These are phyloP conservation scores for Ogataea salicorniae DNA, from an alignment of 805 yeast species.

Conservation along the genomic window DNA sequence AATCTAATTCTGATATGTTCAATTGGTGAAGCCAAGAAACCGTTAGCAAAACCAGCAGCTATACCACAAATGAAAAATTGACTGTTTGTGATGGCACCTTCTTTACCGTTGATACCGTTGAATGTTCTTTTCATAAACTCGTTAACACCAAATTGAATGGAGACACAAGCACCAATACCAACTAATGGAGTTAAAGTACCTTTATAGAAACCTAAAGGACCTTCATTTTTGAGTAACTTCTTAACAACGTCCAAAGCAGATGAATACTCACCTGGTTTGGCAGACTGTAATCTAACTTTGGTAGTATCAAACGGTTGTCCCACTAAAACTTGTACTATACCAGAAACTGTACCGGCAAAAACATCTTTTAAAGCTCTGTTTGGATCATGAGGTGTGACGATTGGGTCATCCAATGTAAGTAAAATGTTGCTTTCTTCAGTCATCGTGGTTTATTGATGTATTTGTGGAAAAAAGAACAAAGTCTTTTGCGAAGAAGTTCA, in stretches of 20 bases:
- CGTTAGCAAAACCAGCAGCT: constrained; percentile 90
- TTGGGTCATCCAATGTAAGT: constrained; percentile 21
- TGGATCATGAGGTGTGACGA: constrained; percentile 17
- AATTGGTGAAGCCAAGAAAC: constrained; percentile 86
- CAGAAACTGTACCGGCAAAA: constrained; percentile 90
- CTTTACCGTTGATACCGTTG: constrained; percentile 36
- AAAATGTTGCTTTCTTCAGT: constrained; percentile 26
- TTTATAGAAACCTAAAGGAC: constrained; percentile 80
- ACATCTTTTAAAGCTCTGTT: constrained; percentile 65
- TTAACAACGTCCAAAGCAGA: constrained; percentile 69
- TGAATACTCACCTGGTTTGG: constrained; percentile 66
- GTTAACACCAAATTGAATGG: constrained; percentile 92
- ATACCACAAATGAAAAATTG: constrained; percentile 83
- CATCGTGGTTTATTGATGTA: constrained; percentile 9
- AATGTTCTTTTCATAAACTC: constrained; percentile 88
- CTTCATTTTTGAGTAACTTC: constrained; percentile 71
- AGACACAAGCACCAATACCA: constrained; percentile 98
- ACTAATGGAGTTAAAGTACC: constrained; percentile 91
- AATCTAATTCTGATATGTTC: constrained; percentile 92
- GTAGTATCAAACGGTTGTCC: constrained; percentile 98
- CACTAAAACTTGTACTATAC: constrained; percentile 88
- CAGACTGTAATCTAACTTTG: constrained; percentile 87
- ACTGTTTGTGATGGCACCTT: constrained; percentile 41
- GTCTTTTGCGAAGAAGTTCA: too few relatives aligned
- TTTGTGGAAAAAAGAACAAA: background rate